phyloP scores from a whole-genome alignment of 768 basidiomycete genomes.

The Pulveroboletus ravenelii region DNA sequence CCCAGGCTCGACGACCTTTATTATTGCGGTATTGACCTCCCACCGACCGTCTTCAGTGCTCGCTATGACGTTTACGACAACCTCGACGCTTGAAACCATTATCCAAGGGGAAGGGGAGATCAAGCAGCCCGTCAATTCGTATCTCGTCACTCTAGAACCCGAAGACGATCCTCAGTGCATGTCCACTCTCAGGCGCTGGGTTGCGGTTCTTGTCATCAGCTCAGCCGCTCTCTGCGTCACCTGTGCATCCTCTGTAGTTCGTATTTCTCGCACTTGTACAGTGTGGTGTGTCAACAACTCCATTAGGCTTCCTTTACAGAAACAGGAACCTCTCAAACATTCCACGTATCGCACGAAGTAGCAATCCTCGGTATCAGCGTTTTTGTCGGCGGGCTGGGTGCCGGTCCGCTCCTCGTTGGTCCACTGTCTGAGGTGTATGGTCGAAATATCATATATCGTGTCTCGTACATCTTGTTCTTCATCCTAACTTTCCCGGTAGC shows the following conservation, averaged over 20 bases:
- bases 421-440: constrained; percentile 44
- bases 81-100: constrained; percentile 4
- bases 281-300: neutral
- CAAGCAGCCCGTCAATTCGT: constrained; percentile 8
- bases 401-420: constrained; percentile 34
- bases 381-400: constrained; percentile 38
- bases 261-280: constrained; percentile 17
- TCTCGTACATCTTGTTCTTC: constrained; percentile 59
- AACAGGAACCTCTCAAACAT: constrained; percentile 44
- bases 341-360: constrained; percentile 52
- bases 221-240: constrained; percentile 47
- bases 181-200: constrained; percentile 42
- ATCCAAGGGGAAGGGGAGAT: constrained; percentile 8
- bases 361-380: constrained; percentile 45
- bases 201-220: constrained; percentile 43
- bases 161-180: constrained; percentile 41
- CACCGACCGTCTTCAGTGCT: neutral
- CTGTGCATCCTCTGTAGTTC: constrained; percentile 52
- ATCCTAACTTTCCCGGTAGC: constrained; percentile 66
- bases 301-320: constrained; percentile 61
- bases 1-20: constrained; percentile 8
- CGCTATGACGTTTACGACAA: constrained; percentile 2
- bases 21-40: neutral
- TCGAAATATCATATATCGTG: constrained; percentile 55
- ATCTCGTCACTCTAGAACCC: constrained; percentile 36